A percentile compares a stretch with the other conserved stretches of the same genome.
These are phyloP conservation scores for Trichoderma gamsii DNA, from an alignment of 495 filamentous ascomycete species.

Conservation along the genomic window DNA sequence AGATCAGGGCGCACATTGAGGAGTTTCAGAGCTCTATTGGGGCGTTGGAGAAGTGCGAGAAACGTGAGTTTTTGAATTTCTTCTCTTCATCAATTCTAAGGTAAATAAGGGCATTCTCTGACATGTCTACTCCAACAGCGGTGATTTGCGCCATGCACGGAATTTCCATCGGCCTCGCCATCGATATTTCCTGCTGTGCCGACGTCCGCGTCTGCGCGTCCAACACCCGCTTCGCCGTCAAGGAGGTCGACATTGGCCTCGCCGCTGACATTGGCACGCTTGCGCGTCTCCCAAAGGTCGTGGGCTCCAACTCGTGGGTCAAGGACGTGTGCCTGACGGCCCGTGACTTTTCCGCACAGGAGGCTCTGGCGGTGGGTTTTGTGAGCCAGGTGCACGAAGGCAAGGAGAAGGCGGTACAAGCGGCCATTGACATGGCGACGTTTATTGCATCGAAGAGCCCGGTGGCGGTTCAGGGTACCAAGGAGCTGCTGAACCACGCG, in stretches of 20 bases:
- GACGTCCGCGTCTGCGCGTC: conserved; percentile 71
- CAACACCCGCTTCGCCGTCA: conserved; percentile 67
- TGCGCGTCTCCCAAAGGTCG: conserved; percentile 75
- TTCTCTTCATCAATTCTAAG: too few species aligned
- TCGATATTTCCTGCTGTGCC: conserved; percentile 72
- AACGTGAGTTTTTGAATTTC: too few species aligned
- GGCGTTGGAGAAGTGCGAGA: conserved; percentile 78
- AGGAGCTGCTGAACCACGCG: conserved; percentile 83
- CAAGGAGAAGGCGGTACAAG: conserved; percentile 55
- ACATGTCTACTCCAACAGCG: conserved; percentile 36
- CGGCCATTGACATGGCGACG: conserved; percentile 59
- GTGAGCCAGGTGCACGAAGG: conserved; percentile 69
- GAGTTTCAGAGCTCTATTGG: conserved; percentile 75
- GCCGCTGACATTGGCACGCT: conserved; percentile 92
- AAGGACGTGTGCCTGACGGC: conserved; percentile 84
- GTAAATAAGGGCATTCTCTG: too few species aligned
- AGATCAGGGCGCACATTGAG: conserved; percentile 58
- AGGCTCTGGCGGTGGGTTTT: conserved; percentile 77
- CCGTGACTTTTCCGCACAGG: conserved; percentile 67
- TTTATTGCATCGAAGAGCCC: conserved; percentile 79
- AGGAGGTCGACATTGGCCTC: conserved; percentile 92
- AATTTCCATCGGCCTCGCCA: conserved; percentile 69
- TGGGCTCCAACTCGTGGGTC: conserved; percentile 74
- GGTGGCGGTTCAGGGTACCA: conserved; percentile 86
- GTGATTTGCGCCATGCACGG: conserved; percentile 84